Evolutionary conservation across 2,329 filamentous ascomycete genomes (phyloP).

Genomic region (Capronia epimyces): DNA sequence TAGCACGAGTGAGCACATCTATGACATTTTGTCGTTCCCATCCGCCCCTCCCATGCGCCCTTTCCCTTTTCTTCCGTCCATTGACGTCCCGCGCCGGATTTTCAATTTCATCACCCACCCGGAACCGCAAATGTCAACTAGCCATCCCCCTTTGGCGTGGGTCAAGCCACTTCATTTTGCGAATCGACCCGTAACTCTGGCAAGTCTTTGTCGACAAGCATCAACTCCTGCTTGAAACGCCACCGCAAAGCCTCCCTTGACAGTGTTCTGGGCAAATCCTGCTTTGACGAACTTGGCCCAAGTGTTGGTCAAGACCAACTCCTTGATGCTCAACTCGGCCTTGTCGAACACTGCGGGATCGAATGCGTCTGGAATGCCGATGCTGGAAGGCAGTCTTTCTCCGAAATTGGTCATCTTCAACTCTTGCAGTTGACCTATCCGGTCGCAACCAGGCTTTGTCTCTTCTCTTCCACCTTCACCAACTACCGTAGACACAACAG

Average conservation of each 20-base stretch:
- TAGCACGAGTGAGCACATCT: no score
- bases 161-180: no score
- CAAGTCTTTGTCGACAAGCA: slow-evolving; percentile 9
- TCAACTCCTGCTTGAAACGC: slow-evolving; percentile 10
- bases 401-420: slow-evolving; percentile 29
- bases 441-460: slow-evolving; percentile 1
- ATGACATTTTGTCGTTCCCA: no score
- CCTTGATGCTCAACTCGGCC: slow-evolving; percentile 58
- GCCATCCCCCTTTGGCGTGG: no score
- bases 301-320: slow-evolving; percentile 63
- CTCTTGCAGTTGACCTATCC: neutral
- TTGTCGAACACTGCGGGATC: slow-evolving; percentile 52
- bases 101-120: no score
- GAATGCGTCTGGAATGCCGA: slow-evolving; percentile 44
- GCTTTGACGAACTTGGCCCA: slow-evolving; percentile 48
- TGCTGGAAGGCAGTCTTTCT: slow-evolving; percentile 33
- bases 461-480: slow-evolving; percentile 14
- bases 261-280: slow-evolving; percentile 25
- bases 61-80: no score
- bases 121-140: no score
- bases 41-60: no score
- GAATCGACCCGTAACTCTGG: slow-evolving; percentile 2
- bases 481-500: slow-evolving; percentile 18
- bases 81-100: no score
- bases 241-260: slow-evolving; percentile 10